phyloP scores from a whole-genome alignment of 2,329 filamentous ascomycete genomes.

The Pseudogymnoascus sp. region DNA sequence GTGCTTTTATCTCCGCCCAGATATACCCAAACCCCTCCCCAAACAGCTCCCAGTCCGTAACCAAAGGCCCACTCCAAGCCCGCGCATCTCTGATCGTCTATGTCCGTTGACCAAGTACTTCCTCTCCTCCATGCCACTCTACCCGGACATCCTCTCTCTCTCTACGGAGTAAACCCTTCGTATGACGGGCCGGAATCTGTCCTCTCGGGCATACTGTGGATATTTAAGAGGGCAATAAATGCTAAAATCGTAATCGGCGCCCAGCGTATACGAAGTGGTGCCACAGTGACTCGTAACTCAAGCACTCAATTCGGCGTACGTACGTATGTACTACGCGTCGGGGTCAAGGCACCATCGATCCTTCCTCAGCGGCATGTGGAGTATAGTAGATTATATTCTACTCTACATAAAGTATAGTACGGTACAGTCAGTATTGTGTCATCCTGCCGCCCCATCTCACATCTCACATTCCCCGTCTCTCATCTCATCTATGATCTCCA shows the following conservation, averaged over 20 bases:
- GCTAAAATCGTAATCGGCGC: neutral
- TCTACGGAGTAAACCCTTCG: neutral
- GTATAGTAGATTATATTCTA: neutral
- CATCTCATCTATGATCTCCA: neutral
- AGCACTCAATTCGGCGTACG: neutral
- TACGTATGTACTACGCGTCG: neutral
- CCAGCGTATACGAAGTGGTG: neutral
- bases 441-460: neutral
- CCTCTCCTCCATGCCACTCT: too few relatives aligned
- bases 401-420: neutral
- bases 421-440: neutral
- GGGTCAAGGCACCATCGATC: neutral
- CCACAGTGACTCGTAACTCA: neutral
- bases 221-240: neutral
- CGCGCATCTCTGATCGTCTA: neutral
- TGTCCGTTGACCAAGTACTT: neutral
- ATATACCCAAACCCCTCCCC: neutral
- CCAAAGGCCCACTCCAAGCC: neutral
- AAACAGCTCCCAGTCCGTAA: neutral
- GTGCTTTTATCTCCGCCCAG: neutral
- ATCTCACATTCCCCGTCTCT: neutral
- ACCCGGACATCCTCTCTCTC: neutral
- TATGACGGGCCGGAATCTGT: neutral
- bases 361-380: neutral
- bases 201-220: neutral